Conservation (phyloP, 2,329 filamentous ascomycete genomes). For the Metarhizium brunneum region DNA sequence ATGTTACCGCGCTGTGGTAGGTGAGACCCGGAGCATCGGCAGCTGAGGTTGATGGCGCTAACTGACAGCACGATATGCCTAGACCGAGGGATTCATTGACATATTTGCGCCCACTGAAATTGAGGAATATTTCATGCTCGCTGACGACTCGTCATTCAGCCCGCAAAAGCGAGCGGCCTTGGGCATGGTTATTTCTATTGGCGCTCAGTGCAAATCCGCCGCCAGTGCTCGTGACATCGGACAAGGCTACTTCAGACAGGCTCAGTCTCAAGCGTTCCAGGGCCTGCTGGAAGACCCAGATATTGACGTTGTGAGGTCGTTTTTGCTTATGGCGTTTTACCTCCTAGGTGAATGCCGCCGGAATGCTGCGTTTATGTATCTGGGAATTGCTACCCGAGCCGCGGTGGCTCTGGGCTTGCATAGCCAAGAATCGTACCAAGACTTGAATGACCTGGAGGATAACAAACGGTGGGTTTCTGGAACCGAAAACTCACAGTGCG, state of each 20-base stretch:
- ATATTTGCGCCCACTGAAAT: constrained; percentile 20
- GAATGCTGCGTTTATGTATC: constrained; percentile 54
- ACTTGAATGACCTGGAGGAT: constrained; percentile 10
- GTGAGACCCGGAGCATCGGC: background rate
- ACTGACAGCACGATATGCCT: constrained; percentile 4
- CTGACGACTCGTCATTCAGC: constrained; percentile 2
- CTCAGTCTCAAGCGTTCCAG: constrained; percentile 15
- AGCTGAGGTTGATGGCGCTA: background rate
- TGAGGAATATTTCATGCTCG: constrained; percentile 13
- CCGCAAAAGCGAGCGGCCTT: constrained; percentile 26
- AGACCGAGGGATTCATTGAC: constrained; percentile 25
- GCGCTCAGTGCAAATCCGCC: constrained; percentile 20
- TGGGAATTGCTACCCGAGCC: constrained; percentile 48
- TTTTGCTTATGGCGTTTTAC: constrained; percentile 49
- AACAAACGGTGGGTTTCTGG: constrained; percentile 13
- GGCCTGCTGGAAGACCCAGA: constrained; percentile 39
- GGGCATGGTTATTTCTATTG: constrained; percentile 14
- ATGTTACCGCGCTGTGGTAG: constrained; percentile 14
- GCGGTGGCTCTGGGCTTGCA: constrained; percentile 49
- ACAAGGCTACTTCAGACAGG: constrained; percentile 17
- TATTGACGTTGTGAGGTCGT: constrained; percentile 41
- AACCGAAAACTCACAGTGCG: background rate
- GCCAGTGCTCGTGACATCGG: constrained; percentile 26
- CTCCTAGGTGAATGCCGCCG: constrained; percentile 49
- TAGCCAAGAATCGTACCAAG: constrained; percentile 20